Conservation (phyloP, 768 basidiomycete species). For the Cubamyces sp. region DNA sequence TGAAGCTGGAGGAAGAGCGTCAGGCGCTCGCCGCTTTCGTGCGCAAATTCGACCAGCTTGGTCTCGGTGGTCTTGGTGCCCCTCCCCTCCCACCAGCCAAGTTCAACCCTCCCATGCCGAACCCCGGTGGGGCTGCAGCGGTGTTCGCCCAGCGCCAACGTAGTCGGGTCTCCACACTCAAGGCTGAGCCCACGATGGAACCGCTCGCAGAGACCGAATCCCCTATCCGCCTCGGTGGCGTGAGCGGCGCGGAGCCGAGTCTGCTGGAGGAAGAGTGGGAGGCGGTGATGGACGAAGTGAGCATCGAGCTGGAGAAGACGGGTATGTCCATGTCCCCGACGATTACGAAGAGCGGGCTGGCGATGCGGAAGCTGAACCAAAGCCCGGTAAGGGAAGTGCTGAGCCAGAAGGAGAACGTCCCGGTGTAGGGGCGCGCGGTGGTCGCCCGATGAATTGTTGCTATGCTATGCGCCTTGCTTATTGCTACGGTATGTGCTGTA, state of each 20-base stretch:
- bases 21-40: conserved; percentile 81
- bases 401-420: conserved; percentile 54
- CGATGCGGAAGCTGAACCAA: conserved; percentile 38
- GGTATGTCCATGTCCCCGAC: conserved; percentile 20
- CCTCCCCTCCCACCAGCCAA: conserved; percentile 41
- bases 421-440: conserved; percentile 18
- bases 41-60: conserved; percentile 77
- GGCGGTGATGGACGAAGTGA: conserved; percentile 34
- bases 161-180: conserved; percentile 37
- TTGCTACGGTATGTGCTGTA: neutral
- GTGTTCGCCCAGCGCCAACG: conserved; percentile 53
- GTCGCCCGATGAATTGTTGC: neutral
- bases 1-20: conserved; percentile 76
- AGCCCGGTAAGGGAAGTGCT: conserved; percentile 45
- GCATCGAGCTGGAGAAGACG: conserved; percentile 35
- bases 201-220: conserved; percentile 48
- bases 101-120: conserved; percentile 52
- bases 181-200: conserved; percentile 30
- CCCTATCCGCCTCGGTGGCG: conserved; percentile 51
- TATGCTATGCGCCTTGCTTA: conserved; percentile 4
- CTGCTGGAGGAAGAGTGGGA: conserved; percentile 43
- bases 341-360: conserved; percentile 30
- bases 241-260: conserved; percentile 38
- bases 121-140: conserved; percentile 53
- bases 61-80: conserved; percentile 44